Percentiles rank a stretch among this genome's conserved stretches.
Evolutionary conservation across 306 rosid species (phyloP).

Genomic region (Lathyrus oleraceus): DNA sequence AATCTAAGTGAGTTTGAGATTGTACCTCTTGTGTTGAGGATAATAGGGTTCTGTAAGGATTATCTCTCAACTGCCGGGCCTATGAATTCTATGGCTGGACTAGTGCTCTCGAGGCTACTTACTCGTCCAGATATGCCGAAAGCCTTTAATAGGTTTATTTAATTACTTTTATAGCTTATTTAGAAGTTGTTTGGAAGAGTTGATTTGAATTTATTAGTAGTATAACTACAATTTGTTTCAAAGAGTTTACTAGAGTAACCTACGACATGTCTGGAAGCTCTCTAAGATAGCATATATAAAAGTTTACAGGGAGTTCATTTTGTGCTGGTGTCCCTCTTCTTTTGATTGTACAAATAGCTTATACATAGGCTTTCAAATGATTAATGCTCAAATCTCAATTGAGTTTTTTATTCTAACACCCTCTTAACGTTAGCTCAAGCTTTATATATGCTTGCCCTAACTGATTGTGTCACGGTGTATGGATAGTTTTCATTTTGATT

Average conservation of each 20-base stretch:
- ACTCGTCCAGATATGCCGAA: slow-evolving; percentile 97
- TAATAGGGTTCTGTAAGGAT: slow-evolving; percentile 79
- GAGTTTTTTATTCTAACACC: not conserved
- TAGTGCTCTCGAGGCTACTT: slow-evolving; percentile 80
- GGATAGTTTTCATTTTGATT: slow-evolving; percentile 6
- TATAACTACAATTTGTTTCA: not conserved
- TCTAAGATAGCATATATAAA: not conserved
- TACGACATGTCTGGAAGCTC: not conserved
- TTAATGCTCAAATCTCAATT: too few species aligned
- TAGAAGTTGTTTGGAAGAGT: not conserved
- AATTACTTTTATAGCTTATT: not conserved
- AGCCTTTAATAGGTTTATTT: slow-evolving; percentile 65
- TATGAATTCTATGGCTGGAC: slow-evolving; percentile 86
- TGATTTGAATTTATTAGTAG: not conserved
- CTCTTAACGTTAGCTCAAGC: slow-evolving; percentile 13
- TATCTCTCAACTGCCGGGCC: slow-evolving; percentile 86
- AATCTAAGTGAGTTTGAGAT: slow-evolving; percentile 56
- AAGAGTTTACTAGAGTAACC: not conserved
- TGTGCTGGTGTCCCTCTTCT: not conserved
- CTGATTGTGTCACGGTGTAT: slow-evolving; percentile 19
- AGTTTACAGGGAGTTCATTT: not conserved
- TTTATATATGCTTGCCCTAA: slow-evolving; percentile 14
- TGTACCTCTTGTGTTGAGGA: slow-evolving; percentile 80
- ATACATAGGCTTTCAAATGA: not conserved
- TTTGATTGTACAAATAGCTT: not conserved